phyloP scores from a whole-genome alignment of 1,284 basidiomycete species.

The Violaceomyces palustris region DNA sequence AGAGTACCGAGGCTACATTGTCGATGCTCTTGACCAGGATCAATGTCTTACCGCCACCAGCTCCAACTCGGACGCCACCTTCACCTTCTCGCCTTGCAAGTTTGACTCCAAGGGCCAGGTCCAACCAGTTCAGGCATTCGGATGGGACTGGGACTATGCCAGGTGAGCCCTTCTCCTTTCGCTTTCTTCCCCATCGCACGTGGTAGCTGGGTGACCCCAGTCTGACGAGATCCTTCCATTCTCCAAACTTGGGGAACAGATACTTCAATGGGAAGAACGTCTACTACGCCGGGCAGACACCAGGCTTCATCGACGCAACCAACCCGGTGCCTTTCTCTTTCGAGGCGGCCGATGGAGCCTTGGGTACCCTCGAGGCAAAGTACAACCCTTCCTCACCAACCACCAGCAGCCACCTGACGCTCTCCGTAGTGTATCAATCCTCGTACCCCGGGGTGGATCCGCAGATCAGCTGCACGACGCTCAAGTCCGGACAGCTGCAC shows the following conservation, averaged over 20 bases:
- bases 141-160: conserved; percentile 1
- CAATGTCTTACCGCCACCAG: conserved; percentile 11
- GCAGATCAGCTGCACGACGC: conserved; percentile 1
- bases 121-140: conserved; percentile 9
- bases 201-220: too few species aligned
- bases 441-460: conserved; percentile 1
- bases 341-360: conserved; percentile 2
- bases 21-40: conserved; percentile 5
- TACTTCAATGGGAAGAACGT: conserved; percentile 13
- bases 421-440: too few species aligned
- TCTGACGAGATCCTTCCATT: too few species aligned
- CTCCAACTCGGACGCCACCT: conserved; percentile 5
- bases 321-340: conserved; percentile 1
- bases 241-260: neutral
- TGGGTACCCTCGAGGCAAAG: conserved; percentile 2
- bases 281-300: too few species aligned
- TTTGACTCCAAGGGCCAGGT: conserved; percentile 9
- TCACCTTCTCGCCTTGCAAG: conserved; percentile 7
- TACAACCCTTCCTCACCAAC: too few species aligned
- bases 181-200: too few species aligned
- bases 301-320: too few species aligned
- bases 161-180: neutral
- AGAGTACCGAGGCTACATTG: conserved; percentile 5
- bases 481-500: conserved; percentile 3
- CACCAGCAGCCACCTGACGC: too few species aligned